phyloP scores from a whole-genome alignment of 139 green algal genomes.

The Trebouxia sp. region DNA sequence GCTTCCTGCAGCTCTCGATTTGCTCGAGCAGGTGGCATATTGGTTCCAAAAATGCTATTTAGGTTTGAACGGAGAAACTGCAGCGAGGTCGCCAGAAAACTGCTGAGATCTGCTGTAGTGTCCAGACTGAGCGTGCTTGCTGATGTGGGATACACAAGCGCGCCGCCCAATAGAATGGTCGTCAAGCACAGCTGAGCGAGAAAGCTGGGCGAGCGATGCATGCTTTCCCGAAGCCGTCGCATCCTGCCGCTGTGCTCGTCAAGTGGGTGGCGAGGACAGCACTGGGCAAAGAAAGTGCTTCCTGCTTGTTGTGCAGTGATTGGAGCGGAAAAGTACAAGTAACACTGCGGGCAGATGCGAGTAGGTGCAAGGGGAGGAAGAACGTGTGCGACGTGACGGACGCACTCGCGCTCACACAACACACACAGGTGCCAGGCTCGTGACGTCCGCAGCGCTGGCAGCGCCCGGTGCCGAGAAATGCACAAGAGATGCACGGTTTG shows the following conservation, averaged over 20 bases:
- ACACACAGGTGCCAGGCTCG: not conserved
- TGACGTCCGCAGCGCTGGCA: not conserved
- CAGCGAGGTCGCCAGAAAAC: not conserved
- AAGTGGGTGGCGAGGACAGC: not conserved
- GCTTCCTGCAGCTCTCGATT: not conserved
- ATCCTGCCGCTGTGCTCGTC: not conserved
- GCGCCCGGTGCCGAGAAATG: too few species aligned
- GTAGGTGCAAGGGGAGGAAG: not conserved
- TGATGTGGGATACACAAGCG: not conserved
- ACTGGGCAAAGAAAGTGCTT: too few species aligned
- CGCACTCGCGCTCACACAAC: not conserved
- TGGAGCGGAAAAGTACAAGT: not conserved
- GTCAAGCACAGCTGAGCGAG: not conserved
- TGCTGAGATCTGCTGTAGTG: not conserved
- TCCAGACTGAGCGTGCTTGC: not conserved
- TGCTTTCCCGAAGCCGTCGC: not conserved
- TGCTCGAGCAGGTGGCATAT: not conserved
- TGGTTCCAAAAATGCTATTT: constrained; percentile 13
- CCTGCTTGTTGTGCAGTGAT: too few species aligned
- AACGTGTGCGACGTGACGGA: not conserved
- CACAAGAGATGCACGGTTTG: too few species aligned
- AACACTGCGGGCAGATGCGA: not conserved
- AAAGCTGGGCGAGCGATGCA: not conserved
- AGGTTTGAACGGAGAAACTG: constrained; percentile 21
- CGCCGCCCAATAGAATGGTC: not conserved